Base-by-base conservation (phyloP, 495 filamentous ascomycete species). In the Halenospora varia region DNA sequence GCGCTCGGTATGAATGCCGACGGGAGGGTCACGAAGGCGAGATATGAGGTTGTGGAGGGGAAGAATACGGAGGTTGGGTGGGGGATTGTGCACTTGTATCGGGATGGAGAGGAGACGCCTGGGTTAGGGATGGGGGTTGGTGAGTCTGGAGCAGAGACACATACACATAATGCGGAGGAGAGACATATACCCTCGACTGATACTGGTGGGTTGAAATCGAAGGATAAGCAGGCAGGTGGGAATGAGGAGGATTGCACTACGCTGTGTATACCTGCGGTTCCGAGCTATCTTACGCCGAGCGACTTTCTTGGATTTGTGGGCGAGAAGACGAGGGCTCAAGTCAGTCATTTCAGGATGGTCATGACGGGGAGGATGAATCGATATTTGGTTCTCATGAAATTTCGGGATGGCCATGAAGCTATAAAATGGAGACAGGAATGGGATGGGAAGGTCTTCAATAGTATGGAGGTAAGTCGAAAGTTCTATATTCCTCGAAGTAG, bases 301-400 rank as follows among this genome's bases (percentile, higher is more conserved):
- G 95, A 97, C 65, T 92, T 98, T 59, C 69, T 98, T 60, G 93
- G 92, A 0, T 97, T 94, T 63, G 83, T 97, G 29, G 94, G 94
- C 1, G 89, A 97, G 70, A 85, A 86, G 66, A 96, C 92, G 62
- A 82, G 89, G 69, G 87, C 90, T 57, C 79, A 90, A 53, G 89
- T 97, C 58, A 96, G 88, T 63, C 95, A 98, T 74, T 96, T 96
- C 66, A 79, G 94, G 41, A 95, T 98, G 87, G 88, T 98, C 48
- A 84, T 89, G 76, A 97, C 94, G 2, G 87, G 86, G 49, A 77
- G 88, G 52, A 83, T 88, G 64, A 97, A 93, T 70, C 83, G 92
- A 66, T 98, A 97, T 74, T 89, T 98, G 84, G 94, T 96, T 47
- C 77, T 98, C 56, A 93, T 98, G 88, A 97, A 96, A 74, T 97